Conservation (phyloP, 2,329 filamentous ascomycete species). For the Lasiodiplodia gonubiensis region DNA sequence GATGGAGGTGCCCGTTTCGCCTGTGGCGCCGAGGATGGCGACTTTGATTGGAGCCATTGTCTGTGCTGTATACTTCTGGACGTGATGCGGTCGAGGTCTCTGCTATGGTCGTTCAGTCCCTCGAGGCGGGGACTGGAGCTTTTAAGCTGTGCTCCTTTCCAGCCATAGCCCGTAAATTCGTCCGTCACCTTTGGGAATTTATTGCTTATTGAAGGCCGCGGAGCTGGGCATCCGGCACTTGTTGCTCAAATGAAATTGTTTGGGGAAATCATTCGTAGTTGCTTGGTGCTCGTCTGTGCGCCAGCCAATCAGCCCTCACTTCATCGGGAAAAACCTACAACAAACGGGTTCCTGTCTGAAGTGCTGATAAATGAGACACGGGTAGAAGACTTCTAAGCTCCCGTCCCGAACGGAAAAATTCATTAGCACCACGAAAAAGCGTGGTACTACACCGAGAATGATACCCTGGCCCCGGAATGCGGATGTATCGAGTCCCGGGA, state of each 20-base stretch:
- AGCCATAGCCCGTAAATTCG: neutral
- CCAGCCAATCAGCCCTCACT: neutral
- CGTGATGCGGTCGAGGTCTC: neutral
- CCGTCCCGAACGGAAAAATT: neutral
- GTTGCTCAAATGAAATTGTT: neutral
- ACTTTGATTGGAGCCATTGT: constrained; percentile 36
- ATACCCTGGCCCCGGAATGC: too few species aligned
- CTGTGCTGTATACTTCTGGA: neutral
- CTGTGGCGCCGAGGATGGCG: constrained; percentile 51
- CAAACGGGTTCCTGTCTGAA: too few species aligned
- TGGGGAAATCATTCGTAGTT: neutral
- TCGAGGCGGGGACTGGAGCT: neutral
- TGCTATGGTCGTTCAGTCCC: neutral
- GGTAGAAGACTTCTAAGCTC: neutral
- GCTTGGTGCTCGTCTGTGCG: neutral
- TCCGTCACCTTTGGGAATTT: neutral
- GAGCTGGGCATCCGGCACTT: neutral
- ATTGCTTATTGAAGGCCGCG: neutral
- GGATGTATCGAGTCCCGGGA: too few species aligned
- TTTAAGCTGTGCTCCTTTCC: neutral
- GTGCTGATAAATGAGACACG: neutral
- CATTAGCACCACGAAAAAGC: neutral
- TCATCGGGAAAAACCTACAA: neutral
- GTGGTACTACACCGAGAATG: neutral
- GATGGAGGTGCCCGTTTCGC: constrained; percentile 50